Evolutionary conservation across 495 filamentous ascomycete genomes (phyloP), one percentile per base, ranked within the genome.

Genomic region (Talaromyces thailandensis): DNA sequence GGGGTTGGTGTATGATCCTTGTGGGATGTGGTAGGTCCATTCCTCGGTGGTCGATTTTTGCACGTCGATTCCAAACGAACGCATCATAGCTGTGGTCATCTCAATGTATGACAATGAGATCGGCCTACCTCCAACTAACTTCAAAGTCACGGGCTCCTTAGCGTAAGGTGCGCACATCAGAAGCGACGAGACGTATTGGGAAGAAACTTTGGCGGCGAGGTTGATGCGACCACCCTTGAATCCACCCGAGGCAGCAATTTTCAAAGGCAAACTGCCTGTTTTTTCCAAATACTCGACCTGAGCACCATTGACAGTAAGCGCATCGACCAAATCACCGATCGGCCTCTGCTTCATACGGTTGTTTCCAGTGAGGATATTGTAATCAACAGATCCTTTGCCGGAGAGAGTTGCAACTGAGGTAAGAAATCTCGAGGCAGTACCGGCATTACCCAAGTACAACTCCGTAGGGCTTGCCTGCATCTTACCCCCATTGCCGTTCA

Each of bases 61-160:
- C 35, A 97, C 93, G 35, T 87, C 71, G 58, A 98, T 86, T 43
- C 94, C 94, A 69, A 99, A 99, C 5, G 86, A 83, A 32, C 86
- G 82, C 94, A 99, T 99, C 93, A 99, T 98, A 21, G 91, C 84
- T 14, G 91, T 93, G 16, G 94, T 99, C 93, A 99, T 97, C 67
- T 98, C 92, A 70, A 98, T 98, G 69, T 99, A 99, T 16, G 88
- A 88, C 71, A 97, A 92, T 1, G 93, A 97, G 64, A 98, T 96
- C 3, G 93, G 93, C 76, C 95, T 96, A 60, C 92, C 94, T 45
- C 93, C 93, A 45, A 96, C 88, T 52, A 99, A 78, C 8, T 86
- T 87, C 64, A 99, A 77, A 6, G 91, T 96, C 28, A 98, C 92
- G 2, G 94, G 90, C 66, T 93, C 85, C 73, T 93, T 95, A 57